These are phyloP conservation scores for Brassica cretica DNA, from an alignment of 345 rosid genomes.

Conservation along the genomic window DNA sequence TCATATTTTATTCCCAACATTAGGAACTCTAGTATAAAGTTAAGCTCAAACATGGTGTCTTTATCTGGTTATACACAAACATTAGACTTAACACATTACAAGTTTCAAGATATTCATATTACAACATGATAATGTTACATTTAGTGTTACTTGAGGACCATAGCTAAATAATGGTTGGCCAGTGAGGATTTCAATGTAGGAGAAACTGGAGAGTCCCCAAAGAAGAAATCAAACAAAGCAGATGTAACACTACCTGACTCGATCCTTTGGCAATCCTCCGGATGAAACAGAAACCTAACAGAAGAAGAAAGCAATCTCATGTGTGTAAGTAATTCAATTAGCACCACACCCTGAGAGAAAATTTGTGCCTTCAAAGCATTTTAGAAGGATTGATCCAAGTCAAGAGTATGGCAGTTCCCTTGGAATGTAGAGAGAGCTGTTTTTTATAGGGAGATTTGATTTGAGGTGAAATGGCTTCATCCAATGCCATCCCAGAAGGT, in stretches of 20 bases:
- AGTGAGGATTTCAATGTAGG: slow-evolving; percentile 77
- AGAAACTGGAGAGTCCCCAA: slow-evolving; percentile 76
- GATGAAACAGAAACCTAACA: slow-evolving; percentile 66
- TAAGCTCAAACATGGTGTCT: neutral
- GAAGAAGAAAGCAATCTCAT: neutral
- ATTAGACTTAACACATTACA: neutral
- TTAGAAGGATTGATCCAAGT: slow-evolving; percentile 69
- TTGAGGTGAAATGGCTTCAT: slow-evolving; percentile 68
- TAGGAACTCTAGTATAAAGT: neutral
- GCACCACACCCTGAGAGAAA: neutral
- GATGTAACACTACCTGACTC: slow-evolving; percentile 60
- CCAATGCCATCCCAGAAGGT: slow-evolving; percentile 88
- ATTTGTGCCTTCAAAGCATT: slow-evolving; percentile 60
- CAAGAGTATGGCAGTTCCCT: slow-evolving; percentile 47
- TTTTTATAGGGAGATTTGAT: slow-evolving; percentile 53
- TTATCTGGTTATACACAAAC: too few relatives aligned
- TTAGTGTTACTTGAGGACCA: slow-evolving; percentile 33
- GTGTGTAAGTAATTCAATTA: neutral
- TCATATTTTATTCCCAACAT: neutral
- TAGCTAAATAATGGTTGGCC: slow-evolving; percentile 49
- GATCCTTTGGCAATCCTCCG: slow-evolving; percentile 56
- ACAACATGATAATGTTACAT: neutral
- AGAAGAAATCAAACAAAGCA: slow-evolving; percentile 75
- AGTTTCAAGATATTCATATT: slow-evolving; percentile 7
- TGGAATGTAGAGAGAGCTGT: slow-evolving; percentile 64